Evolutionary conservation across 345 rosid genomes (phyloP).

Genomic region (Eutrema heterophyllum): DNA sequence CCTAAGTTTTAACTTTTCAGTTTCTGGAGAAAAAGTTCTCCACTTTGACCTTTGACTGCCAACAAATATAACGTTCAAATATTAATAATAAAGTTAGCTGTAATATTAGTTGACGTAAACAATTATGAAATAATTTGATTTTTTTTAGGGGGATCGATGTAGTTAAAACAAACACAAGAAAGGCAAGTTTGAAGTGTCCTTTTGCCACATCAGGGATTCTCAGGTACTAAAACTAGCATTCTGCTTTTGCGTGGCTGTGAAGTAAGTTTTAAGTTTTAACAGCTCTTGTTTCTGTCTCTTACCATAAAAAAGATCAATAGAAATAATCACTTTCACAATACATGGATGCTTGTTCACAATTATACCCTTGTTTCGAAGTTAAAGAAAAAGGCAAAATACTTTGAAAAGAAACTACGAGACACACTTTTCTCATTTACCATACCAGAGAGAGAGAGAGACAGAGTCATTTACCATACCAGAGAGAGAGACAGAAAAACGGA

Average conservation of each 20-base stretch:
- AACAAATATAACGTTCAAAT: background rate
- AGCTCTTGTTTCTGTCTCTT: background rate
- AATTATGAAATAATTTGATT: background rate
- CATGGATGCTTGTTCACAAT: background rate
- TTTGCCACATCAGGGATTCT: background rate
- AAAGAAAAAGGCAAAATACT: background rate
- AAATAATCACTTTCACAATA: background rate
- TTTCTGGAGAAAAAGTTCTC: background rate
- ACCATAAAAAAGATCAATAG: background rate
- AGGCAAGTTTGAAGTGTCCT: background rate
- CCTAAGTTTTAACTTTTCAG: background rate
- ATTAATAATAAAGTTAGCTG: background rate
- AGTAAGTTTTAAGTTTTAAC: background rate
- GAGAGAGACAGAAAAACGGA: background rate
- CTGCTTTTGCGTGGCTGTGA: slow-evolving; percentile 25
- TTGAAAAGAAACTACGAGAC: background rate
- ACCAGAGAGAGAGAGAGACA: background rate
- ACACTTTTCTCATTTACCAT: background rate
- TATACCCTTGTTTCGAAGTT: background rate
- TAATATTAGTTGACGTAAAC: background rate
- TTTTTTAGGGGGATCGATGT: too few species aligned
- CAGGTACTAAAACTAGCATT: slow-evolving; percentile 18
- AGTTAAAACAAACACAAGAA: background rate
- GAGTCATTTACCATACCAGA: background rate
- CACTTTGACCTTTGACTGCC: slow-evolving; percentile 15